Percentiles rank a stretch among this genome's conserved stretches.
Evolutionary conservation across 78 protist genomes (phyloP).

Genomic region (Dictyostelium firmibasis): DNA sequence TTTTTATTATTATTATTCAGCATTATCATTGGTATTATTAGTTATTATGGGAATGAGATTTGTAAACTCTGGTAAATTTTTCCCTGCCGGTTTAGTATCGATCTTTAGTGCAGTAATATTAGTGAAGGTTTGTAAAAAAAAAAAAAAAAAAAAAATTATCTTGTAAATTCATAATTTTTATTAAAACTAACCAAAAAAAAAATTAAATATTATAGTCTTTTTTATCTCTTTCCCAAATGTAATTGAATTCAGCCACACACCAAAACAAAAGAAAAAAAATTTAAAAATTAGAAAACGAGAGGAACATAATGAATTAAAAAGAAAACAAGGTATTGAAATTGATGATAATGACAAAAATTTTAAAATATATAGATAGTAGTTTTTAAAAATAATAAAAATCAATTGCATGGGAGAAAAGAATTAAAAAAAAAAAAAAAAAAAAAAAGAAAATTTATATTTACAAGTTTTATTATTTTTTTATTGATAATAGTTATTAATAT

Average conservation of each 20-base stretch:
- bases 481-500: not conserved
- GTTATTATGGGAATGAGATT: constrained; percentile 50
- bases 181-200: too few species aligned
- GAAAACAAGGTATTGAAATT: not conserved
- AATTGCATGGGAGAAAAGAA: not conserved
- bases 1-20: not conserved
- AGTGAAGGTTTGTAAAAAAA: not conserved
- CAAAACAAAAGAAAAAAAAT: not conserved
- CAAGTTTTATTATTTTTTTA: not conserved
- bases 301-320: not conserved
- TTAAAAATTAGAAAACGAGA: not conserved
- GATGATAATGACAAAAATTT: not conserved
- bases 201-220: not conserved
- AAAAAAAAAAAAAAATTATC: not conserved
- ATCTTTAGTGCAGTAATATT: not conserved
- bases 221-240: not conserved
- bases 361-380: not conserved
- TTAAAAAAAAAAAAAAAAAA: not conserved
- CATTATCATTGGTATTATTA: constrained; percentile 16
- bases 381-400: not conserved
- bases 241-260: not conserved
- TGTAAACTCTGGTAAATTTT: constrained; percentile 45
- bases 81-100: constrained; percentile 75
- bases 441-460: not conserved
- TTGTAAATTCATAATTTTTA: too few species aligned